These are phyloP conservation scores for Chamaenerion angustifolium DNA, from an alignment of 345 rosid genomes.

Conservation along the genomic window DNA sequence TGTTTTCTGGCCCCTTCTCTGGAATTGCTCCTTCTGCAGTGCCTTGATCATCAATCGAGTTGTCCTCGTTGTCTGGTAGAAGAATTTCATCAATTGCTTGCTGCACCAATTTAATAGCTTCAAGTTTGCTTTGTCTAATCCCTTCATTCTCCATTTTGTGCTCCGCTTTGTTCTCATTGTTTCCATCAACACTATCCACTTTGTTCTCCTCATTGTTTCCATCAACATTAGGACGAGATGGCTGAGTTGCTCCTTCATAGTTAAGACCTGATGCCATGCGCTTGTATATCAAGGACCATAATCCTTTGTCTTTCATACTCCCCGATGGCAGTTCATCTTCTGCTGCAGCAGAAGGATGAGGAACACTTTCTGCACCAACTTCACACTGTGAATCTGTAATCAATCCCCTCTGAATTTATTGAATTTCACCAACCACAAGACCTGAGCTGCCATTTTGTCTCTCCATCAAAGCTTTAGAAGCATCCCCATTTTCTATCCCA, in stretches of 20 bases:
- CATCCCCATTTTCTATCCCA: conserved; percentile 7
- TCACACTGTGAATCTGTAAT: neutral
- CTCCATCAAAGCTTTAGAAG: conserved; percentile 4
- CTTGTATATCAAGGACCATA: conserved; percentile 65
- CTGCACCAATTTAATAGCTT: conserved; percentile 74
- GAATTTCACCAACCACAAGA: too few species aligned
- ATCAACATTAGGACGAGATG: too few species aligned
- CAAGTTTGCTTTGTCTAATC: conserved; percentile 28
- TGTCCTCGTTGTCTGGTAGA: conserved; percentile 38
- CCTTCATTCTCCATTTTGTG: conserved; percentile 15
- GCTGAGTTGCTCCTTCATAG: too few species aligned
- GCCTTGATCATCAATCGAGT: conserved; percentile 20
- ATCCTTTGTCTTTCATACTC: conserved; percentile 41
- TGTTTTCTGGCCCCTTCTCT: conserved; percentile 15
- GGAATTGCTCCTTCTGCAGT: conserved; percentile 8
- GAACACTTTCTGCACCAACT: conserved; percentile 13
- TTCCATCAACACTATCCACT: too few species aligned
- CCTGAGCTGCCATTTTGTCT: neutral
- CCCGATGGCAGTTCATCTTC: conserved; percentile 22
- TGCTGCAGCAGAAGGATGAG: conserved; percentile 7
- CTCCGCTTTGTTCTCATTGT: conserved; percentile 11
- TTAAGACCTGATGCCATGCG: conserved; percentile 47
- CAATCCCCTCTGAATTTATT: neutral
- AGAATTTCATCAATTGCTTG: conserved; percentile 77
- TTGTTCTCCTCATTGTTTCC: too few species aligned